Conservation (phyloP, 495 filamentous ascomycete genomes). For the Penicillium riverlandense region DNA sequence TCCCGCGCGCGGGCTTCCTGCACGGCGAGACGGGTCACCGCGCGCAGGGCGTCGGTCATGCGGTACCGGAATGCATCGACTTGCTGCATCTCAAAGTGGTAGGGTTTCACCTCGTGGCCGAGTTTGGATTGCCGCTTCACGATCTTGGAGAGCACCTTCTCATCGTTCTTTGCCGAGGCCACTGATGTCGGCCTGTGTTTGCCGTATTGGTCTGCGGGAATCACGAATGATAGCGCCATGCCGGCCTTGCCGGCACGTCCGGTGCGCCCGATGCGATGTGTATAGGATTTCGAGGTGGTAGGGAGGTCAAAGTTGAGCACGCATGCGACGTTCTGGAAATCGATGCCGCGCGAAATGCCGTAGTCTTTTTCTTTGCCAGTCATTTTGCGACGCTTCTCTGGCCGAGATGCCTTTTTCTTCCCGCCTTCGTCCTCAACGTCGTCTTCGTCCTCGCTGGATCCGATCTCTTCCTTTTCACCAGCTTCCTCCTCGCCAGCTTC, state of each 20-base stretch:
- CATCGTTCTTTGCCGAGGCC: constrained; percentile 68
- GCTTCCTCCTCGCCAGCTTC: constrained; percentile 16
- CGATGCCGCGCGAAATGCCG: constrained; percentile 86
- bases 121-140: constrained; percentile 61
- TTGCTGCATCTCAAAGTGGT: constrained; percentile 89
- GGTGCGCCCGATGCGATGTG: constrained; percentile 89
- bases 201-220: constrained; percentile 70
- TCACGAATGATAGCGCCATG: constrained; percentile 89
- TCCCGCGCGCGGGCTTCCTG: constrained; percentile 86
- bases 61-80: constrained; percentile 92
- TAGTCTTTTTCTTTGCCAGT: constrained; percentile 71
- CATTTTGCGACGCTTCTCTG: constrained; percentile 54
- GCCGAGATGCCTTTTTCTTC: constrained; percentile 22
- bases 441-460: constrained; percentile 29
- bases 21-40: constrained; percentile 74
- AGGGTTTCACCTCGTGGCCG: constrained; percentile 74
- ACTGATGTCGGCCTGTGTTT: constrained; percentile 86
- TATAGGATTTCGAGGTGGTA: constrained; percentile 81
- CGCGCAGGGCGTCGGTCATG: constrained; percentile 79
- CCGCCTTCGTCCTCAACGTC: constrained; percentile 12
- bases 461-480: constrained; percentile 19
- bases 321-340: constrained; percentile 90
- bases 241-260: constrained; percentile 83
- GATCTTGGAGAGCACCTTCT: constrained; percentile 70
- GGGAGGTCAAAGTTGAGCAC: constrained; percentile 98